Base-by-base conservation (phyloP, 1,284 basidiomycete genomes). In the Sutorius eximius region DNA sequence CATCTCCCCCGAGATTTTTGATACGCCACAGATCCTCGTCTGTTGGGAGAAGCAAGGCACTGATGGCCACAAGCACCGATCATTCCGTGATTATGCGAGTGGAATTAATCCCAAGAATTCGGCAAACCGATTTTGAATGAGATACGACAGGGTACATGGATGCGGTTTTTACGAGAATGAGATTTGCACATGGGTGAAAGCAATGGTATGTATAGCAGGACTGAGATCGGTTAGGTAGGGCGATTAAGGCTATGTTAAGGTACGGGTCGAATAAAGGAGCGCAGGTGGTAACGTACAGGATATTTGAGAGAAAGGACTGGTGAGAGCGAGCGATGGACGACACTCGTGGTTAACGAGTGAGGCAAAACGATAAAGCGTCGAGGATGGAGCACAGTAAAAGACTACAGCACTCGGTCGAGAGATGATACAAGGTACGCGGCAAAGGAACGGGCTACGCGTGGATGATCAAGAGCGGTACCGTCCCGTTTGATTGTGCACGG, bases 401-500 rank as follows among this genome's bases (percentile, higher is more conserved):
- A 37, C 64, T 61, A 67, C 33, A 34, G 37, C 24, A 50, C 55
- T 42, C 45, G 42, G 32, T 16, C 34, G 36, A 37, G 48, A 36
- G 42, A 51, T 38, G 45, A 45, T 61, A 64, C 51, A 59, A 27
- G 41, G 51, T 27, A 7, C 9, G 50, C 27, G 43, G 49, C 32
- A 49, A 46, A 13, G 38, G 22, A 36, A 45, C 24, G 42, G 15
- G 33, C 5, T 27, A 27, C 24, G 27, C 41, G 24, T 41, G 15
- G 36, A 51, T 7, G 41, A 27, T 68, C 51, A 69, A 32, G 51
- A 45, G 37, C 30, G 49, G 42, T 47, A 53, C 40, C 51, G 48
- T 30, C 53, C 43, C 50, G 58, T 42, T 12, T 61, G 30, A 29
- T 52, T 62, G 24, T 60, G 64, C 32, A 66, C 55, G 24, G 61